These are phyloP conservation scores for Neofusicoccum sp. DNA, from an alignment of 2,329 filamentous ascomycete genomes.

Conservation along the genomic window DNA sequence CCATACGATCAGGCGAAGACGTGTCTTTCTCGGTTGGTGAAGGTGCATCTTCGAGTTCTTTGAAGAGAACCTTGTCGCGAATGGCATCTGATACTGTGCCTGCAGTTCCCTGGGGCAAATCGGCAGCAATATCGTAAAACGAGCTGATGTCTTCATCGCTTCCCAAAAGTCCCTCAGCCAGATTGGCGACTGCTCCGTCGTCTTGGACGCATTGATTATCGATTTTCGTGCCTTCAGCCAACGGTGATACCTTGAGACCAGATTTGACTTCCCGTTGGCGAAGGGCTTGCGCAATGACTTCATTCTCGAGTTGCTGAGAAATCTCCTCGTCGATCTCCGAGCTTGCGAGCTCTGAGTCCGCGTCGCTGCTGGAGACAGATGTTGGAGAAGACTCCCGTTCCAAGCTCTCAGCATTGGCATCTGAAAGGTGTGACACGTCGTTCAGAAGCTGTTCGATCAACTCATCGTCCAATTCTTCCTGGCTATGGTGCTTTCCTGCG, in stretches of 20 bases:
- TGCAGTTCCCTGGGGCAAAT: constrained; percentile 15
- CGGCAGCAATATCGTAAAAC: constrained; percentile 3
- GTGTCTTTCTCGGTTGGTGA: constrained; percentile 7
- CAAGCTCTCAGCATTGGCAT: not conserved
- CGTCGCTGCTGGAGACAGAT: not conserved
- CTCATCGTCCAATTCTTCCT: not conserved
- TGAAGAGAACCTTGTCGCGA: not conserved
- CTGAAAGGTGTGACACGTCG: constrained; percentile 4
- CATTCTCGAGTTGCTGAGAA: constrained; percentile 15
- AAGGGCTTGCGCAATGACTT: constrained; percentile 16
- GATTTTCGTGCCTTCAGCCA: not conserved
- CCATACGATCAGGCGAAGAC: not conserved
- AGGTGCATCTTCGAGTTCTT: not conserved
- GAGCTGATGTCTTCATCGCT: not conserved
- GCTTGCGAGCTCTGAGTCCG: not conserved
- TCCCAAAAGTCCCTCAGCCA: not conserved
- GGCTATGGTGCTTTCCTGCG: not conserved
- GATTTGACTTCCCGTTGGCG: not conserved
- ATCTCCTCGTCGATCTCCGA: constrained; percentile 4
- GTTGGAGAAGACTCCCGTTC: not conserved
- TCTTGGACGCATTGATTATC: not conserved
- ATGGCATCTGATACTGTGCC: not conserved
- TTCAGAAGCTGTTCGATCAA: constrained; percentile 2
- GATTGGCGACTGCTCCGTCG: not conserved
- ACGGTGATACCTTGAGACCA: not conserved